Percentiles rank a stretch among this genome's conserved stretches.
Evolutionary conservation across 2,329 filamentous ascomycete genomes (phyloP).

Genomic region (Pseudogymnoascus sp.): DNA sequence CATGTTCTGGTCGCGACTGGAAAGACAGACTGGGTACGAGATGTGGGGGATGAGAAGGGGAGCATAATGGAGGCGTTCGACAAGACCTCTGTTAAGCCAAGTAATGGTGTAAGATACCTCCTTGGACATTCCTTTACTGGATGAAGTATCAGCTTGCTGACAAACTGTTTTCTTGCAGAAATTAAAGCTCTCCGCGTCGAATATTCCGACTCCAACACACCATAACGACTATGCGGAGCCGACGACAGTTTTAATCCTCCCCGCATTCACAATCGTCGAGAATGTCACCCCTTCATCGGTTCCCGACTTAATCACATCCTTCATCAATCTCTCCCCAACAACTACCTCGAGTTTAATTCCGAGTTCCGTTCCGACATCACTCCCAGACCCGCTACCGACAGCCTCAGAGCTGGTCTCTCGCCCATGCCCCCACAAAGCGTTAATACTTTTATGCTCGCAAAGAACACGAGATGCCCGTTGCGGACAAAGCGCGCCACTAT

Average conservation of each 20-base stretch:
- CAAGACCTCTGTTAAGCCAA: constrained; percentile 45
- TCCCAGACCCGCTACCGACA: constrained; percentile 25
- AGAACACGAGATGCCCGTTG: constrained; percentile 90
- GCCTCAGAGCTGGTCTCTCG: constrained; percentile 43
- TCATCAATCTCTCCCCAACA: constrained; percentile 65
- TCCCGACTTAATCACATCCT: constrained; percentile 58
- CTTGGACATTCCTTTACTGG: neutral
- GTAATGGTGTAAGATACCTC: constrained; percentile 53
- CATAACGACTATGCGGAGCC: constrained; percentile 54
- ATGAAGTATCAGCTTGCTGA: neutral
- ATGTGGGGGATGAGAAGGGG: constrained; percentile 80
- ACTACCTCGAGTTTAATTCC: constrained; percentile 45
- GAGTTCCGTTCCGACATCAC: constrained; percentile 25
- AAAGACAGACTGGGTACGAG: constrained; percentile 87
- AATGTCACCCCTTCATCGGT: constrained; percentile 71
- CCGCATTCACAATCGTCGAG: constrained; percentile 73
- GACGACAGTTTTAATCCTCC: constrained; percentile 75
- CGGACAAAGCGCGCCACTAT: constrained; percentile 82
- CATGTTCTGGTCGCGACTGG: constrained; percentile 91
- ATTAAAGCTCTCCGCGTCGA: constrained; percentile 85
- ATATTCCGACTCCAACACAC: constrained; percentile 72
- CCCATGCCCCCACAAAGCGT: constrained; percentile 69
- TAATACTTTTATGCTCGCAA: constrained; percentile 92
- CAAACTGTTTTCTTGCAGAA: constrained; percentile 40
- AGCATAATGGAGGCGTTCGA: constrained; percentile 73